These are phyloP conservation scores for Curvularia sp. DNA, from an alignment of 2,329 filamentous ascomycete genomes.

Conservation along the genomic window DNA sequence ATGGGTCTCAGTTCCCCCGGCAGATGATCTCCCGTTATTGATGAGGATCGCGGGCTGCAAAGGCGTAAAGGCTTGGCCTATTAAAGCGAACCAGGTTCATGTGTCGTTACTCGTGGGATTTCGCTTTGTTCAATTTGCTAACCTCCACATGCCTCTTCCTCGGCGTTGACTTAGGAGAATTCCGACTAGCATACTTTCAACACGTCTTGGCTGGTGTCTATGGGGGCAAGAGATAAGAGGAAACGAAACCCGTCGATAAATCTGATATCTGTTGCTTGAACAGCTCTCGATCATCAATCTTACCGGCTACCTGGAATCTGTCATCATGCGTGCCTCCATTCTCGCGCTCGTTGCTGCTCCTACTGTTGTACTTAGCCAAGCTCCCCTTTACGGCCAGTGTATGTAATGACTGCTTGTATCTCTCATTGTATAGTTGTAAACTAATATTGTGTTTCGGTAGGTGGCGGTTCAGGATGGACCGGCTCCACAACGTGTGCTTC, in stretches of 20 bases:
- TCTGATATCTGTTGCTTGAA: background rate
- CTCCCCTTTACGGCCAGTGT: slow-evolving; percentile 53
- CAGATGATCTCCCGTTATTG: background rate
- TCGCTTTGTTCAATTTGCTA: background rate
- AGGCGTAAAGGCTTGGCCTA: background rate
- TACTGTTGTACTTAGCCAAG: slow-evolving; percentile 4
- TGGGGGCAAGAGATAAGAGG: background rate
- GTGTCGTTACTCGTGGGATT: slow-evolving; percentile 1
- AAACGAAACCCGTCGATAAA: background rate
- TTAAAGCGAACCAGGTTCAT: background rate
- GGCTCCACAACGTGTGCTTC: slow-evolving; percentile 51
- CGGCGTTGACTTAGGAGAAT: background rate
- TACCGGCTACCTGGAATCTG: background rate
- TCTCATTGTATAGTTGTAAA: background rate
- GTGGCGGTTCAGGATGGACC: slow-evolving; percentile 43
- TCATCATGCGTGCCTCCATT: background rate
- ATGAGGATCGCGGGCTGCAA: background rate
- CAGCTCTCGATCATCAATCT: background rate
- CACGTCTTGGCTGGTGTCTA: background rate
- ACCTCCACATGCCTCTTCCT: background rate
- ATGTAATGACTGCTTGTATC: slow-evolving; percentile 28
- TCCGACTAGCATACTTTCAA: background rate
- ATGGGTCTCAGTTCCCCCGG: background rate
- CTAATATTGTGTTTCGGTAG: background rate
- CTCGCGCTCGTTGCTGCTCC: slow-evolving; percentile 1